Evolutionary conservation across 2,329 filamentous ascomycete genomes (phyloP), one percentile per base, ranked within the genome.

Genomic region (Lizonia empirigonia): DNA sequence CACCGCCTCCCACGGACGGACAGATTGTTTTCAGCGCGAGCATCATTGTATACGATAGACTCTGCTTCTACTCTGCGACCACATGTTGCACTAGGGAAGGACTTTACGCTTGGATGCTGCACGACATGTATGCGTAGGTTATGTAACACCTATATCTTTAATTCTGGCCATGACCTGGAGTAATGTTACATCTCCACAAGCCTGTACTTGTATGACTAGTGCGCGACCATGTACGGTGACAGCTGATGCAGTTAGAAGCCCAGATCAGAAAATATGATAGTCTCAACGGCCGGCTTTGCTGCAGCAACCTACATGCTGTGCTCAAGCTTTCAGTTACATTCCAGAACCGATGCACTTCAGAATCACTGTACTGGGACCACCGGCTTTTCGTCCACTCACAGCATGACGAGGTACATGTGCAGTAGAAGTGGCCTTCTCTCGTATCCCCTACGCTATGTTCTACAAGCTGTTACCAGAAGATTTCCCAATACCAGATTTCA

Each of bases 41-140:
- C 53, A 55, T 53, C 44, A 55, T 42, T 49, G 56, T 60, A 61
- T 48, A 54, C 50, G 45, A 64, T 65, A 67, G 56, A 63, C 39
- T 38, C 53, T 56, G 53, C 52, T 60, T 54, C 38, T 58, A 52
- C 22, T 34, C 30, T 23, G 58, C 59, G 41, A 53, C 56, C 54
- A 29, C 22, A 23, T 36, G 44, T 59, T 60, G 56, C 55, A 42
- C n/a, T 35, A 47, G 45, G 44, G 38, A 55, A 40, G 35, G 23
- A 27, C 22, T 41, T 55, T 37, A 56, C 44, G 52, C 51, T 42
- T 50, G 54, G 50, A 56, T 56, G 60, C 46, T 55, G 50, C 40
- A 58, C 44, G 49, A 59, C 35, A 42, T 63, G 60, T 59, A 61
- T 44, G 55, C 50, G 57, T 58, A 62, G 55, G 50, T 36, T 32